Base-by-base conservation (phyloP, 768 basidiomycete genomes). In the Tremella mesenterica region DNA sequence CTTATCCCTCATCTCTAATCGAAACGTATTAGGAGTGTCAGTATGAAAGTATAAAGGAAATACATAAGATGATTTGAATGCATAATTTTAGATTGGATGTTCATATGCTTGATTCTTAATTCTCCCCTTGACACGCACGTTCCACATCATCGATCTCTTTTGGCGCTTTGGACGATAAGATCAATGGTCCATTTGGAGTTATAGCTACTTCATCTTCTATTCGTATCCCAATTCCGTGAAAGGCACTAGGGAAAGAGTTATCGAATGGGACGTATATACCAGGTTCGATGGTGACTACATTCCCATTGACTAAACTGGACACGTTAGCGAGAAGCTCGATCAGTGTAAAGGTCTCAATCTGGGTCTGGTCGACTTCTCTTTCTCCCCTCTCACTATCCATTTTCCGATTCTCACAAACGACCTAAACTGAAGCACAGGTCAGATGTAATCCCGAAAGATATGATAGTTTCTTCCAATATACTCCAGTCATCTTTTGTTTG, bases 181-280 rank as follows among this genome's bases (percentile, higher is more conserved):
- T 62, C 21, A 61, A 43, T 7, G 69, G 69, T 5, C 71, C 71
- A 36, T 65, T 60, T 36, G 54, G 61, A 12, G 58, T 57, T 48
- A 73, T 66, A 7, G 71, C 71, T 8, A 75, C 63, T 44, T 72
- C 73, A 52, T 75, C 73, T 62, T 93, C 93, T 63, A 99, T 89
- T 43, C 93, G 82, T 54, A 97, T 84, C 6, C 88, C 90, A 26
- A 95, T 80, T 58, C 89, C 85, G 61, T 93, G 91, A 73, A 90
- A 97, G 48, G 81, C 81, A 59, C 81, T 85, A 2, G 93, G 95
- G 72, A 88, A 96, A 41, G 81, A 76, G 2, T 82, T 66, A 6
- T 80, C 78, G 1, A 84, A 82, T 2, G 93, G 95, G 33, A 99
- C 88, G 67, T 95, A 96, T 28, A 93, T 79, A 1, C 87, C 90